Conservation (phyloP, 257 asterid genomes). For the Solanum peruvianum region DNA sequence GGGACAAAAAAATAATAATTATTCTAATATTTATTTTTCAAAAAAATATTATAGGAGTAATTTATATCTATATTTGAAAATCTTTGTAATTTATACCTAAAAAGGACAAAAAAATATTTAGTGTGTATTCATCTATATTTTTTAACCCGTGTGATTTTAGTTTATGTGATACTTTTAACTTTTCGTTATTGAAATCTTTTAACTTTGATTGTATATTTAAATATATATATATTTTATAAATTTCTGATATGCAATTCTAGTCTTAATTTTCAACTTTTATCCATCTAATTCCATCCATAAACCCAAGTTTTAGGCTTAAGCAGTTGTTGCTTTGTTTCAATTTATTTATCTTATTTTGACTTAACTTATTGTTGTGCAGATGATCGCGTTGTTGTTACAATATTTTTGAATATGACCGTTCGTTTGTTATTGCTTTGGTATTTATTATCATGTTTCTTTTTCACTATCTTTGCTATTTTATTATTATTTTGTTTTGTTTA, state of each 20-base stretch:
- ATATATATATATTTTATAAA: too few species aligned
- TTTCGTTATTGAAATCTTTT: not conserved
- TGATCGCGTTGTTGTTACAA: not conserved
- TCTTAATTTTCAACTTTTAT: not conserved
- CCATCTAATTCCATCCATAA: not conserved
- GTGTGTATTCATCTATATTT: not conserved
- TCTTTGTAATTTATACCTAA: too few species aligned
- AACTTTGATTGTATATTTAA: not conserved
- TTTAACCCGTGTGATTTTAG: not conserved
- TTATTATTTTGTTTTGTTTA: too few species aligned
- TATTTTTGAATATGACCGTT: too few species aligned
- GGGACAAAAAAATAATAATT: not conserved
- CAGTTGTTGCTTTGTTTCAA: not conserved
- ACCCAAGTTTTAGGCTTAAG: not conserved
- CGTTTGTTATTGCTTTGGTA: too few species aligned
- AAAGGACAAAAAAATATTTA: not conserved
- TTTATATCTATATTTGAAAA: too few species aligned
- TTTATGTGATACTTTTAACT: not conserved
- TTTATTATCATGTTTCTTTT: not conserved
- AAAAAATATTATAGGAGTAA: too few species aligned
- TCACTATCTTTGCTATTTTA: too few species aligned
- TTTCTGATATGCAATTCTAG: not conserved
- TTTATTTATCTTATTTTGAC: not conserved
- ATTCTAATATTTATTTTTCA: not conserved
- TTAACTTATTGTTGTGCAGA: not conserved